phyloP scores from a whole-genome alignment of 345 rosid species.

The Zanthoxylum bungeanum region DNA sequence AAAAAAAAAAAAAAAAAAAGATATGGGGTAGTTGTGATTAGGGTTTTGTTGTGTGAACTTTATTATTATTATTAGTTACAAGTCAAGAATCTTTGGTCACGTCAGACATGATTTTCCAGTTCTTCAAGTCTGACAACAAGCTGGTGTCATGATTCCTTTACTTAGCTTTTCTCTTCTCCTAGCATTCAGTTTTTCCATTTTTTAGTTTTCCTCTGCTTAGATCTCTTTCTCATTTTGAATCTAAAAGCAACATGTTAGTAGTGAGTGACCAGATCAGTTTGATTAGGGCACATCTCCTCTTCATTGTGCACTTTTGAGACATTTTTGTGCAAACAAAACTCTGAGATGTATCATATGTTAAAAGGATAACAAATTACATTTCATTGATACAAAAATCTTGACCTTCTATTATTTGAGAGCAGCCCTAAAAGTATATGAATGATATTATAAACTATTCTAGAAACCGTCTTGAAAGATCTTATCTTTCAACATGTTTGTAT shows the following conservation, averaged over 20 bases:
- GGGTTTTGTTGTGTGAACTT: conserved; percentile 12
- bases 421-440: no score
- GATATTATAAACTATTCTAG: no score
- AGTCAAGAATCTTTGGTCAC: conserved; percentile 41
- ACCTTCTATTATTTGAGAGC: no score
- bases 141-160: conserved; percentile 25
- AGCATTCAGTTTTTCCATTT: background rate
- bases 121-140: conserved; percentile 23
- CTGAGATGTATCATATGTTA: no score
- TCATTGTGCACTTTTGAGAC: no score
- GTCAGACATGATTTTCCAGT: conserved; percentile 40
- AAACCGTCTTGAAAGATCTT: no score
- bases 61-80: background rate
- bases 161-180: conserved; percentile 6
- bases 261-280: background rate
- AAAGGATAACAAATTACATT: background rate
- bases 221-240: conserved; percentile 3
- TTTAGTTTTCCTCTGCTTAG: background rate
- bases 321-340: no score
- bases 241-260: background rate
- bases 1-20: no score
- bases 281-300: background rate
- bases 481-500: no score
- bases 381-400: no score
- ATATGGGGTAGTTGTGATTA: conserved; percentile 3